Conservation (phyloP, 345 rosid genomes). For the Trapa incisa region DNA sequence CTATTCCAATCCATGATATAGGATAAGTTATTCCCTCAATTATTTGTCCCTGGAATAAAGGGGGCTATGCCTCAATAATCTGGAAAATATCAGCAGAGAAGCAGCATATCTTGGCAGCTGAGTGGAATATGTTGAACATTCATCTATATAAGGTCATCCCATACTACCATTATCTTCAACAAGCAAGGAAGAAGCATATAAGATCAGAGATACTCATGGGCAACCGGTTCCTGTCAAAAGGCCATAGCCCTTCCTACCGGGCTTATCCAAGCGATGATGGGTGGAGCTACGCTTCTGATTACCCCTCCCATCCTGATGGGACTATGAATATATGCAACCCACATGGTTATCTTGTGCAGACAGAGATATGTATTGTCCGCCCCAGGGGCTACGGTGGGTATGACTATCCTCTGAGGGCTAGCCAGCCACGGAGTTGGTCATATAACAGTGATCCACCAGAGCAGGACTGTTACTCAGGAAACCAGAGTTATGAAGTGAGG, state of each 20-base stretch:
- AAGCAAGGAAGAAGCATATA: not conserved
- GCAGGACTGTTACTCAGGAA: not conserved
- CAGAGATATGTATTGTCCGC: not conserved
- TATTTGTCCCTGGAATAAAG: not conserved
- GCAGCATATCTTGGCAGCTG: not conserved
- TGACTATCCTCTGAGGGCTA: not conserved
- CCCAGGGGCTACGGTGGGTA: not conserved
- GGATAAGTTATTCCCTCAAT: not conserved
- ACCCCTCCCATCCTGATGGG: not conserved
- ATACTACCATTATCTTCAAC: not conserved
- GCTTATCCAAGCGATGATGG: not conserved
- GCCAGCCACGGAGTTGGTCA: constrained; percentile 3
- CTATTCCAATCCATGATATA: not conserved
- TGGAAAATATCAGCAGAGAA: not conserved
- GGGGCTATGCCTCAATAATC: not conserved
- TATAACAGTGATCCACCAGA: not conserved
- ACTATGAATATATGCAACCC: not conserved
- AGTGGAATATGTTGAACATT: not conserved
- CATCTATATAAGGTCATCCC: not conserved
- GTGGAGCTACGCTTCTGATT: not conserved
- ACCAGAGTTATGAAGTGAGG: not conserved
- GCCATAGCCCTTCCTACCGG: not conserved
- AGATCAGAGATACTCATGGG: not conserved
- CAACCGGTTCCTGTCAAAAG: not conserved
- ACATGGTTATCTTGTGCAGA: not conserved